Base-by-base conservation (phyloP, 208 protist genomes). In the Wallacemonas collosoma region DNA sequence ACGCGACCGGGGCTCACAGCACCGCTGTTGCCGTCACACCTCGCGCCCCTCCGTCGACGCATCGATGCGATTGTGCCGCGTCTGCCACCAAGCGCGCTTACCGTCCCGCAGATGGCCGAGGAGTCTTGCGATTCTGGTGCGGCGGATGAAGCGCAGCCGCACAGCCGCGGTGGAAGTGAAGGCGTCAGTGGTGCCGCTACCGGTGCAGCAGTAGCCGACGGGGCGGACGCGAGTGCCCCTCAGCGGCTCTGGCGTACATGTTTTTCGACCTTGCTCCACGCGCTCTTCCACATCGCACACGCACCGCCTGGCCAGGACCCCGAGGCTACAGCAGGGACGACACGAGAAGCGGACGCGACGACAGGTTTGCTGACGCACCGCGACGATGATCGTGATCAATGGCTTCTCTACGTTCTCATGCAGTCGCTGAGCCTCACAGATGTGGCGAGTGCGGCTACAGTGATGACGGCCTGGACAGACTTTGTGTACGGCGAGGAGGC, bases 401-500 rank as follows among this genome's bases (percentile, higher is more conserved):
- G 36, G 17, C 36, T 62, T n/a, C 36, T 50, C 45, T 12, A 50
- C 0, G 45, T 50, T 6, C 12, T 65, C 11, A 1, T 51, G 40
- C 40, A 35, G 3, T 6, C 26, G 38, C n/a, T 65, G 60, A 12
- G 6, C 36, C 41, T 50, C 60, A 1, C 41, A 6, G 7, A 48
- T 41, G 36, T 48, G 12, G 60, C 44, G 5, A 41, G 11, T 3
- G 40, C n/a, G n/a, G 60, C 60, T 7, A 35, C 60, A 8, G 60
- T 65, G 8, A 4, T 65, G 41, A 35, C 8, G 60, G 60, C 41
- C 41, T 65, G 60, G 60, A 41, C 41, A 3, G 15, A 53, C n/a
- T 65, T 65, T 51, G 60, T 65, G 60, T 8, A 5, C 0, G 12
- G 7, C 38, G 60, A 65, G 43, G 43, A 50, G n/a, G 60, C 60